A percentile compares a stretch with the other conserved stretches of the same genome.
Conservation (phyloP, 352 stramenopile genomes). For the Pythium guiyangense region DNA sequence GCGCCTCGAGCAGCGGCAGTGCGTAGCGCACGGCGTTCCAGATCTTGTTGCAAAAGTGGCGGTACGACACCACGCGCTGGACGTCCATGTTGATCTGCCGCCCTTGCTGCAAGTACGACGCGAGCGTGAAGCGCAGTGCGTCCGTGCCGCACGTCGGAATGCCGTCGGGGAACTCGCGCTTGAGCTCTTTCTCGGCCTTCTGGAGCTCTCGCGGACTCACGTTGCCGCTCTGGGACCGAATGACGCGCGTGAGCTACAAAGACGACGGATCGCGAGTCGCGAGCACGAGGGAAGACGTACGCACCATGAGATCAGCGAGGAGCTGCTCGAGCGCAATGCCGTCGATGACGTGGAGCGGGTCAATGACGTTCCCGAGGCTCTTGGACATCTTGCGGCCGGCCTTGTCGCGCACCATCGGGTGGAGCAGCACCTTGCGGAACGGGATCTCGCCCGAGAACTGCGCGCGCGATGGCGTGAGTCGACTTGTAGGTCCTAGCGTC, state of each 20-base stretch:
- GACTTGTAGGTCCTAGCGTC: background rate
- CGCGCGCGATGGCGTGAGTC: background rate
- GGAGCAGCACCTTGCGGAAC: slow-evolving; percentile 98
- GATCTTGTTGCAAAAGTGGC: slow-evolving; percentile 89
- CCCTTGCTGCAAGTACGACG: slow-evolving; percentile 91
- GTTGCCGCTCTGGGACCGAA: slow-evolving; percentile 44
- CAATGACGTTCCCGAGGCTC: slow-evolving; percentile 99
- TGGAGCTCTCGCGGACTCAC: slow-evolving; percentile 89
- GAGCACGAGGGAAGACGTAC: no score
- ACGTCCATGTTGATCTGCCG: slow-evolving; percentile 89
- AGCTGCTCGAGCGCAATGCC: slow-evolving; percentile 94
- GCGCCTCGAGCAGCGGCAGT: slow-evolving; percentile 46
- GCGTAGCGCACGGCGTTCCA: slow-evolving; percentile 85
- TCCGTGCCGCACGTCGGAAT: slow-evolving; percentile 98
- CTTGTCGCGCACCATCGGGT: slow-evolving; percentile 99
- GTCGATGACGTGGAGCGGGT: slow-evolving; percentile 98
- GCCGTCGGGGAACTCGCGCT: slow-evolving; percentile 96
- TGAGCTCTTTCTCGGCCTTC: slow-evolving; percentile 95
- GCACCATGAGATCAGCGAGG: slow-evolving; percentile 89
- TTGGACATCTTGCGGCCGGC: slow-evolving; percentile 99
- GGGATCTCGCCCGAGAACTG: slow-evolving; percentile 92
- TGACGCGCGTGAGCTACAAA: no score
- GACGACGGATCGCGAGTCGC: no score
- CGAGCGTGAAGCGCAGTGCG: slow-evolving; percentile 96
- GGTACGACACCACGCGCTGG: slow-evolving; percentile 76